A percentile compares a stretch with the other conserved stretches of the same genome.
phyloP scores from a whole-genome alignment of 345 rosid species.

The Mangifera indica region DNA sequence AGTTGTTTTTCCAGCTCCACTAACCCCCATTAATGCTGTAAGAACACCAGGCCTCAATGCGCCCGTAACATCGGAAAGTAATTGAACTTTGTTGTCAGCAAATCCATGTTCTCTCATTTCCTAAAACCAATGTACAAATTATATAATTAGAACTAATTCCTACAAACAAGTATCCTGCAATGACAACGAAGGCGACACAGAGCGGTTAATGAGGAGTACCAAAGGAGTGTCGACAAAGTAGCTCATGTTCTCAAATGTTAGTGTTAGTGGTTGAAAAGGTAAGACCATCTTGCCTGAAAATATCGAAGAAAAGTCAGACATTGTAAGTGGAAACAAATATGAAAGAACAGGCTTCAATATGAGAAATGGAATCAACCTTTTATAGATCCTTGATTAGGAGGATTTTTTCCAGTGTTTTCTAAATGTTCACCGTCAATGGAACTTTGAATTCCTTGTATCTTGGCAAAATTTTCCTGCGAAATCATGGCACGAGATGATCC shows the following conservation, averaged over 20 bases:
- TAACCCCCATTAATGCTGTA: constrained; percentile 82
- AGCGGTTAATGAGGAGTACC: constrained; percentile 36
- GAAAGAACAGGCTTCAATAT: not conserved
- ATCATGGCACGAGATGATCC: constrained; percentile 63
- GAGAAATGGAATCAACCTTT: constrained; percentile 26
- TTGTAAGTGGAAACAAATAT: not conserved
- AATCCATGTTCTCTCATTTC: constrained; percentile 55
- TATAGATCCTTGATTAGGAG: constrained; percentile 1
- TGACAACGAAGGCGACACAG: not conserved
- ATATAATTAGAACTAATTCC: not conserved
- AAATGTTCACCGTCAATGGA: constrained; percentile 13
- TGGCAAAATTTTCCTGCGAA: constrained; percentile 55
- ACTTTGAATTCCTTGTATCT: constrained; percentile 42
- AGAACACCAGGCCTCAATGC: constrained; percentile 74
- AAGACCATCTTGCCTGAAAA: constrained; percentile 55
- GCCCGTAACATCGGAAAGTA: constrained; percentile 63
- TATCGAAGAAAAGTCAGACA: not conserved
- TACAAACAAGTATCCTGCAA: not conserved
- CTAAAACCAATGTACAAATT: constrained; percentile 24
- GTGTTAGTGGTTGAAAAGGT: constrained; percentile 57
- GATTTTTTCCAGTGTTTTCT: constrained; percentile 7
- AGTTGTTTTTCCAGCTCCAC: constrained; percentile 92
- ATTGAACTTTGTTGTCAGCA: constrained; percentile 47
- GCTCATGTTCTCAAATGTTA: constrained; percentile 57
- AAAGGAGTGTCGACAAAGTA: constrained; percentile 60